A percentile compares a stretch with the other conserved stretches of the same genome.
Conservation (phyloP, 495 filamentous ascomycete genomes). For the Aspergillus campestris region DNA sequence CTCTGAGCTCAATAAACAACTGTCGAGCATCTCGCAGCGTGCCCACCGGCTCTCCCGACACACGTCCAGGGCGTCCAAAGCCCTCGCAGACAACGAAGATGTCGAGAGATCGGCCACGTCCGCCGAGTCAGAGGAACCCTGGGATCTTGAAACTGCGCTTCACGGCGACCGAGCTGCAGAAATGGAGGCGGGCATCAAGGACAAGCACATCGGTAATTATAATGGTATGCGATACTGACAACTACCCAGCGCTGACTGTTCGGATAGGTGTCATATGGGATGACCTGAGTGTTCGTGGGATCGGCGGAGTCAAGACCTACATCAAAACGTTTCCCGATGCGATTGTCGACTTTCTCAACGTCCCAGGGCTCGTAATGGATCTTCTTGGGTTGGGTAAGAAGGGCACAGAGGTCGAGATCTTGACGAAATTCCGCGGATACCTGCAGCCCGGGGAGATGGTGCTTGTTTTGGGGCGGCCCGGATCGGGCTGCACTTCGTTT, state of each 20-base stretch:
- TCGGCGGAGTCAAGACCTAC: constrained; percentile 65
- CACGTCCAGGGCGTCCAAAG: constrained; percentile 32
- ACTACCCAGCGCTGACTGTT: too few species aligned
- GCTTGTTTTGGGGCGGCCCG: constrained; percentile 78
- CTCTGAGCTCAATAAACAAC: constrained; percentile 60
- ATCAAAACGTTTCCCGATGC: constrained; percentile 80
- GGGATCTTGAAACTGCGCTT: constrained; percentile 63
- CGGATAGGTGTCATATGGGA: constrained; percentile 65
- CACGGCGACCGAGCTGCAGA: constrained; percentile 62
- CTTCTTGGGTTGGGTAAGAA: constrained; percentile 53
- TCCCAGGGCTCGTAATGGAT: constrained; percentile 48
- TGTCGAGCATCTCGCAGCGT: constrained; percentile 57
- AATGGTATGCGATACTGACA: too few species aligned
- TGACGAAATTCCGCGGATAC: constrained; percentile 49
- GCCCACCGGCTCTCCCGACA: constrained; percentile 36
- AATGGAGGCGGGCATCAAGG: constrained; percentile 64
- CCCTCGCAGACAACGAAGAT: constrained; percentile 24
- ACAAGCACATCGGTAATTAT: constrained; percentile 58
- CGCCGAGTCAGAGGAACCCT: constrained; percentile 47
- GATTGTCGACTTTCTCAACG: constrained; percentile 67
- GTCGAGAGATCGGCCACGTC: constrained; percentile 42
- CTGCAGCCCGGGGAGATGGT: constrained; percentile 82
- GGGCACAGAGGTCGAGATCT: constrained; percentile 54
- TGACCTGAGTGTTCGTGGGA: constrained; percentile 65
- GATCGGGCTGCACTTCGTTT: constrained; percentile 82